Evolutionary conservation across 192 early-diverging fungal species (phyloP).

Genomic region (Coemansia sp.): DNA sequence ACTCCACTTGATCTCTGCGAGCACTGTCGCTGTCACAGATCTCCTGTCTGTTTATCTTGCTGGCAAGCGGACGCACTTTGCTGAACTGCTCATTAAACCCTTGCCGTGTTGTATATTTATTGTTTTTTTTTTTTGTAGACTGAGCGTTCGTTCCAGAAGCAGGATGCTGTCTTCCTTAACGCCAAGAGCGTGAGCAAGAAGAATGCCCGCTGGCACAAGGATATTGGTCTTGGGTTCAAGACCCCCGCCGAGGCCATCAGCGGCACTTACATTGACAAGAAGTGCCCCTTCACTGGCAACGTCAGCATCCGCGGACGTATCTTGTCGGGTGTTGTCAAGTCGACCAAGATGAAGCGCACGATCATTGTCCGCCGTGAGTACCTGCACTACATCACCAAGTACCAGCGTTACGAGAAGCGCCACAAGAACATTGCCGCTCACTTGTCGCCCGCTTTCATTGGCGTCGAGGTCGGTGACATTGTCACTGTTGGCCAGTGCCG

Average conservation of each 20-base stretch:
- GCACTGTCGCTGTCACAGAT: neutral
- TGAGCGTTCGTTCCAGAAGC: constrained; percentile 98
- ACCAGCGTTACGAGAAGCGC: constrained; percentile 99
- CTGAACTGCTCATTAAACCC: neutral
- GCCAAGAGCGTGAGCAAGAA: constrained; percentile 64
- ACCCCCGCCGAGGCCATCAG: constrained; percentile 96
- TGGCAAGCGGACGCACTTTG: neutral
- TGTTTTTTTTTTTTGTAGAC: constrained; percentile 56
- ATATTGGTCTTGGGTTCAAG: constrained; percentile 98
- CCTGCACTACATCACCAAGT: constrained; percentile 99
- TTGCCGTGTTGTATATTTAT: too few relatives aligned
- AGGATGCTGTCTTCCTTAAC: constrained; percentile 93
- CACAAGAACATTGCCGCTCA: constrained; percentile 99
- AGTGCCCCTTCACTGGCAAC: constrained; percentile 98
- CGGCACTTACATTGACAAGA: constrained; percentile 99
- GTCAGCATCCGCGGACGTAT: constrained; percentile 98
- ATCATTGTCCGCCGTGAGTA: constrained; percentile 98
- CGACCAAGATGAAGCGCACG: constrained; percentile 99
- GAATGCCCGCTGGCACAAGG: constrained; percentile 95
- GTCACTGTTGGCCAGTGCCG: constrained; percentile 99
- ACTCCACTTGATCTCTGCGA: neutral
- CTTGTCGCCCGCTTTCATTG: constrained; percentile 91
- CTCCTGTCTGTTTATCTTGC: neutral
- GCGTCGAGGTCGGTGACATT: constrained; percentile 81
- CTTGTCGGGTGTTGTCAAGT: constrained; percentile 86